These are phyloP conservation scores for Aspergillus floridensis DNA, from an alignment of 2,329 filamentous ascomycete genomes.

Conservation along the genomic window DNA sequence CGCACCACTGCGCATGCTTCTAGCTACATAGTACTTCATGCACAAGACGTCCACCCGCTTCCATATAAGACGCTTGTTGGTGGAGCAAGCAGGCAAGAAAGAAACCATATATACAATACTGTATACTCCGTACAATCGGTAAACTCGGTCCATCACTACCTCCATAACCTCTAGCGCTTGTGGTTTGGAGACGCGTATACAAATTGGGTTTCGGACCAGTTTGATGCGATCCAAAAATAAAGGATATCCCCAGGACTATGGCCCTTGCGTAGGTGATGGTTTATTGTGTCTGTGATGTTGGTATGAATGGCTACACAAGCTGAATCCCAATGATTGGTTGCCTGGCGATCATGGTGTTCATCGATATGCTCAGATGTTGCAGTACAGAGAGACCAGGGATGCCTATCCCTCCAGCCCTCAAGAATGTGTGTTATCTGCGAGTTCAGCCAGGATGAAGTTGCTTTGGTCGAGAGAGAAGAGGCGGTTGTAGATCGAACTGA, in stretches of 20 bases:
- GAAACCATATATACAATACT: not conserved
- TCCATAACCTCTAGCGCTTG: too few species aligned
- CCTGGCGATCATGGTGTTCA: too few species aligned
- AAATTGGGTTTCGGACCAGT: too few species aligned
- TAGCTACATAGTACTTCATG: not conserved
- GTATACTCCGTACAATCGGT: too few species aligned
- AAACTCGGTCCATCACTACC: not conserved
- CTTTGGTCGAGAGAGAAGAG: not conserved
- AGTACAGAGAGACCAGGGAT: too few species aligned
- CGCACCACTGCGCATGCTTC: not conserved
- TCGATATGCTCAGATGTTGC: too few species aligned
- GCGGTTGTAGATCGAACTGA: not conserved
- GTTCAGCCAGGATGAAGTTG: not conserved
- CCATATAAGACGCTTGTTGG: not conserved
- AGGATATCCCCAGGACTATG: not conserved
- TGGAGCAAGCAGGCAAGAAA: not conserved
- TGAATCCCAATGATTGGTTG: not conserved
- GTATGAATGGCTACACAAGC: not conserved
- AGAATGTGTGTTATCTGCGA: not conserved
- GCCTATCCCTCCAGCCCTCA: not conserved
- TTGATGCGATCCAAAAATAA: too few species aligned
- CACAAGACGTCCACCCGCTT: too few species aligned
- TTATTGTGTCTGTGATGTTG: not conserved
- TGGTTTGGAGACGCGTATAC: too few species aligned
- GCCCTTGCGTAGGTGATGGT: not conserved